Conservation (phyloP, 805 yeast genomes). For the fission yeast (Schizosaccharomyces pombe) region DNA sequence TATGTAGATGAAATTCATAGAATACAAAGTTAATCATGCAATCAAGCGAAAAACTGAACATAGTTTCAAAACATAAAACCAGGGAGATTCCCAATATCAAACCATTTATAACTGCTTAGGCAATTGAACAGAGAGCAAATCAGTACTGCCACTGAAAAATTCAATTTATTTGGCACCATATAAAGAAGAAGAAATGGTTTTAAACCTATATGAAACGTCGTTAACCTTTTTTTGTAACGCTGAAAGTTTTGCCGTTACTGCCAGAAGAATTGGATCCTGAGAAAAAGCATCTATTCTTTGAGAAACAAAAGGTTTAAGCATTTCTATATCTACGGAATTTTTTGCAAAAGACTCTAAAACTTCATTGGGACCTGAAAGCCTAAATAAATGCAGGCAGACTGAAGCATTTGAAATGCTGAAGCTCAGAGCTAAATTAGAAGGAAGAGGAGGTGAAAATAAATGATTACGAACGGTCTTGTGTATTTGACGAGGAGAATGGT, state of each 20-base stretch:
- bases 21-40: no score
- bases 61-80: no score
- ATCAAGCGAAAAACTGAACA: no score
- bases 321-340: background rate
- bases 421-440: background rate
- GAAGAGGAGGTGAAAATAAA: background rate
- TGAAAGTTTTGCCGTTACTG: background rate
- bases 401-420: background rate
- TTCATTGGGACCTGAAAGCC: background rate
- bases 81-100: no score
- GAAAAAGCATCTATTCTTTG: background rate
- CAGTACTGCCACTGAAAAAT: background rate
- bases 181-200: background rate
- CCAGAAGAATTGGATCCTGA: background rate
- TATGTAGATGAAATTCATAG: no score
- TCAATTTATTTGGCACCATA: background rate
- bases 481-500: background rate
- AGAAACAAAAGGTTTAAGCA: background rate
- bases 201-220: background rate
- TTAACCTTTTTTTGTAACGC: background rate
- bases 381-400: background rate
- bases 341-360: background rate
- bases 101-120: no score
- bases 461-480: background rate
- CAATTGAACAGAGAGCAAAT: no score